Percentiles rank a stretch among this genome's conserved stretches.
Conservation (phyloP, 1,284 basidiomycete species). For the Ustilago nuda region DNA sequence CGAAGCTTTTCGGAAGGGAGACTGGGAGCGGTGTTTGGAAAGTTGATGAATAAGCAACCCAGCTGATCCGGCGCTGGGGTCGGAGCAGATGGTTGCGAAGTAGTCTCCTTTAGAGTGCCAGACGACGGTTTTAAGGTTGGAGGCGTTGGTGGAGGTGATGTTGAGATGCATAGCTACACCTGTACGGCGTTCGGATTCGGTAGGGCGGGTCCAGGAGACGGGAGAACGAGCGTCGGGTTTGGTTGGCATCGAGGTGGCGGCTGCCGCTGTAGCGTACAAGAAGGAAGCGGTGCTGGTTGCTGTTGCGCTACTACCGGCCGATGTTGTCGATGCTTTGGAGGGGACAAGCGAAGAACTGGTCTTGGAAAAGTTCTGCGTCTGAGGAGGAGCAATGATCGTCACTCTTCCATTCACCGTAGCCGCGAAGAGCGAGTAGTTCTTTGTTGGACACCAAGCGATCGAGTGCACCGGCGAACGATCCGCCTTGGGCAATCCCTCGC, state of each 20-base stretch:
- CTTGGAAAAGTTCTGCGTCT: slow-evolving; percentile 71
- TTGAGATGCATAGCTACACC: slow-evolving; percentile 71
- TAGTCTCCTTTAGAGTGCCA: slow-evolving; percentile 98
- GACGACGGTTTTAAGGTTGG: slow-evolving; percentile 82
- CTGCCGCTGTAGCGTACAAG: slow-evolving; percentile 58
- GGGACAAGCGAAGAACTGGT: slow-evolving; percentile 64
- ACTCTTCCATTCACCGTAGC: slow-evolving; percentile 76
- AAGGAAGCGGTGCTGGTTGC: slow-evolving; percentile 54
- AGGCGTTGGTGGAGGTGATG: slow-evolving; percentile 72
- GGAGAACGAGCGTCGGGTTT: slow-evolving; percentile 59
- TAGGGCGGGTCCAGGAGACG: slow-evolving; percentile 73
- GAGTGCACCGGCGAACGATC: slow-evolving; percentile 76
- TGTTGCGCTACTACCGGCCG: slow-evolving; percentile 52
- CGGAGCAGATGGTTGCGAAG: slow-evolving; percentile 80
- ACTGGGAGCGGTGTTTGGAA: slow-evolving; percentile 91
- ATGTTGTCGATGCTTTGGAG: slow-evolving; percentile 57
- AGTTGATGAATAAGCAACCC: slow-evolving; percentile 95
- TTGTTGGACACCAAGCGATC: slow-evolving; percentile 92
- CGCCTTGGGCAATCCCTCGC: slow-evolving; percentile 47
- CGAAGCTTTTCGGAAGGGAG: slow-evolving; percentile 89
- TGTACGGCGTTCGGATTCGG: slow-evolving; percentile 71
- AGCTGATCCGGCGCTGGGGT: slow-evolving; percentile 75
- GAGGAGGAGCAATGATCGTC: slow-evolving; percentile 82
- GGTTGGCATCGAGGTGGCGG: slow-evolving; percentile 42
- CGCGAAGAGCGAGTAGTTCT: slow-evolving; percentile 83